These are phyloP conservation scores for Rhizopogon sp. DNA, from an alignment of 768 basidiomycete genomes.

Conservation along the genomic window DNA sequence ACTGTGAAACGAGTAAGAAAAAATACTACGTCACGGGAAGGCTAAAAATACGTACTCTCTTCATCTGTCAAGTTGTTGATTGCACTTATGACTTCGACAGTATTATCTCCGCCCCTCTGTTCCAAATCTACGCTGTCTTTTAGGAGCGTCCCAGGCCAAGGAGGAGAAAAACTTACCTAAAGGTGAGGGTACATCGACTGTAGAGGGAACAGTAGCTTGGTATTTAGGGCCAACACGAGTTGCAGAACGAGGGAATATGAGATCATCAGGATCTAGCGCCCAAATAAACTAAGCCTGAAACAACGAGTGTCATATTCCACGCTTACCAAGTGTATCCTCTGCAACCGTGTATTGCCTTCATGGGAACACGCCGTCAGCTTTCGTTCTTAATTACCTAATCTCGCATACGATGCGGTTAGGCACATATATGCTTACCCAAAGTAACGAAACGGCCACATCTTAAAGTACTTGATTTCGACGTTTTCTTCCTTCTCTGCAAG, in stretches of 20 bases:
- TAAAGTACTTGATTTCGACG: constrained; percentile 76
- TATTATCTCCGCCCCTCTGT: constrained; percentile 66
- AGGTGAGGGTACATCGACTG: constrained; percentile 28
- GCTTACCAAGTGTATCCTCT: constrained; percentile 82
- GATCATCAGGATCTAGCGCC: constrained; percentile 84
- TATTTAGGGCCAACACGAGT: constrained; percentile 88
- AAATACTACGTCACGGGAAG: not conserved
- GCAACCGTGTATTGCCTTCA: constrained; percentile 83
- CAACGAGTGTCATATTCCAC: constrained; percentile 6
- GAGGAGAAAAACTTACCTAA: constrained; percentile 27
- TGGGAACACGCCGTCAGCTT: constrained; percentile 10
- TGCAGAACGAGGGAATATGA: constrained; percentile 91
- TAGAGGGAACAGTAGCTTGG: constrained; percentile 57
- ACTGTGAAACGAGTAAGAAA: constrained; percentile 33
- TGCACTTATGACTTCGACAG: constrained; percentile 66
- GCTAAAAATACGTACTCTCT: constrained; percentile 49
- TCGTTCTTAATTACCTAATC: not conserved
- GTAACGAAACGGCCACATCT: constrained; percentile 93
- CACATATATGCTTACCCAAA: constrained; percentile 67
- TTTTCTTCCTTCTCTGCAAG: constrained; percentile 77
- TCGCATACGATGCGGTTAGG: not conserved
- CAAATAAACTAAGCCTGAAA: constrained; percentile 16
- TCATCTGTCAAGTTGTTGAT: constrained; percentile 60
- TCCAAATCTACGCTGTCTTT: constrained; percentile 27
- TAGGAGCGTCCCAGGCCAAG: not conserved